phyloP scores from a whole-genome alignment of 768 basidiomycete species.

The Neoboletus magnificus region DNA sequence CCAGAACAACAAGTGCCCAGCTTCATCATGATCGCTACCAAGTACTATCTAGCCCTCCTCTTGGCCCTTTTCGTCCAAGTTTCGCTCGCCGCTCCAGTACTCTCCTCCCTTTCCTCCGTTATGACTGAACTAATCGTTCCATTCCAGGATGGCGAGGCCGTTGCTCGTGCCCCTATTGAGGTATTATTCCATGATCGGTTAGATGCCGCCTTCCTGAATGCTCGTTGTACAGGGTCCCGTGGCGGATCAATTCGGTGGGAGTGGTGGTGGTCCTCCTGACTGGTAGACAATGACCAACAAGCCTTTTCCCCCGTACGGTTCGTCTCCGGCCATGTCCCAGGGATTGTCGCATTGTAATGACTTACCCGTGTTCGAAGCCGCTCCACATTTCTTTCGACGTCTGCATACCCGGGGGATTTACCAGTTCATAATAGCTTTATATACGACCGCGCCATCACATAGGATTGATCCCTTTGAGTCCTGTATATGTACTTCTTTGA shows the following conservation, averaged over 20 bases:
- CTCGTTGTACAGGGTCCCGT: constrained; percentile 7
- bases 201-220: neutral
- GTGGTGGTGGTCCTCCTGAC: constrained; percentile 16
- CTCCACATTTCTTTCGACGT: neutral
- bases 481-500: neutral
- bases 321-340: too few species aligned
- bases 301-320: too few species aligned
- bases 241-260: constrained; percentile 4
- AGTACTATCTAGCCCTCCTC: constrained; percentile 18
- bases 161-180: neutral
- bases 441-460: constrained; percentile 1
- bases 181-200: constrained; percentile 5
- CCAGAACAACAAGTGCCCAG: neutral
- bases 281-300: constrained; percentile 14
- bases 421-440: constrained; percentile 8
- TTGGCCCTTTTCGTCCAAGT: constrained; percentile 18
- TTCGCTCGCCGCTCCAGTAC: constrained; percentile 24
- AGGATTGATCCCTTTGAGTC: constrained; percentile 2
- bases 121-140: neutral
- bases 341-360: too few species aligned
- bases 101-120: neutral
- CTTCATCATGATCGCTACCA: constrained; percentile 21
- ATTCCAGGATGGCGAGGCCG: constrained; percentile 10
- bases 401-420: neutral
- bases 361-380: constrained; percentile 11